Evolutionary conservation across 2,329 filamentous ascomycete species (phyloP), one percentile per base, ranked within the genome.

Genomic region (Leptosphaerulina australis): DNA sequence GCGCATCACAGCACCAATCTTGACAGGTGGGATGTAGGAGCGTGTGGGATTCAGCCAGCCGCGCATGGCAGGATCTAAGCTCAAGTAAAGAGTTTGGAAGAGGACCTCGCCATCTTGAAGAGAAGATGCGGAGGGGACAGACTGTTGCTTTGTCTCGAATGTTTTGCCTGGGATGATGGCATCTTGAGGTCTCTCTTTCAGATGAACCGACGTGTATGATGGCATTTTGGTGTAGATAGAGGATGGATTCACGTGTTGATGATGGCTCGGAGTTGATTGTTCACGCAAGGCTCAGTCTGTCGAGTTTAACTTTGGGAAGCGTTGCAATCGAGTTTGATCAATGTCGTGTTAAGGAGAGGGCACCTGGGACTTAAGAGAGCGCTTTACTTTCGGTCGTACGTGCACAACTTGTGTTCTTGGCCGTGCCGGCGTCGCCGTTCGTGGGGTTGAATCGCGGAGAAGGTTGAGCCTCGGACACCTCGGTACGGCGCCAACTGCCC

Each of bases 31-130:
- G 2, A 88, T 68, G 71, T 91, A 91, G 1, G 86, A 83, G 22
- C 82, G 76, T 28, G 75, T 63, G 12, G 60, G 49, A 35, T 82
- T 87, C 15, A 91, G 72, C 86, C 86, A 90, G 50, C 83, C 83
- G 61, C 88, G 81, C 87, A 90, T 90, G n/a, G 87, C 86, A 1
- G 88, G 87, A 71, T 90, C 88, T 29, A 90, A 77, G 8, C 84
- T 86, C 34, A 89, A 77, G 64, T 89, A 90, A 52, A 87, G 76
- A 2, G 75, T 74, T 50, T 78, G 75, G 49, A 80, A 76, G 50
- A 90, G 78, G 46, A 90, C 77, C 65, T 90, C 75, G 58, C 85
- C 85, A 76, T 85, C 80, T 67, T 86, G 79, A 31, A 88, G 77
- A 53, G 82, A 77, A 1, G 67, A 61, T 29, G 74, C 71, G 1